phyloP scores from a whole-genome alignment of 1,284 basidiomycete species.

The Ceratobasidium sp. region DNA sequence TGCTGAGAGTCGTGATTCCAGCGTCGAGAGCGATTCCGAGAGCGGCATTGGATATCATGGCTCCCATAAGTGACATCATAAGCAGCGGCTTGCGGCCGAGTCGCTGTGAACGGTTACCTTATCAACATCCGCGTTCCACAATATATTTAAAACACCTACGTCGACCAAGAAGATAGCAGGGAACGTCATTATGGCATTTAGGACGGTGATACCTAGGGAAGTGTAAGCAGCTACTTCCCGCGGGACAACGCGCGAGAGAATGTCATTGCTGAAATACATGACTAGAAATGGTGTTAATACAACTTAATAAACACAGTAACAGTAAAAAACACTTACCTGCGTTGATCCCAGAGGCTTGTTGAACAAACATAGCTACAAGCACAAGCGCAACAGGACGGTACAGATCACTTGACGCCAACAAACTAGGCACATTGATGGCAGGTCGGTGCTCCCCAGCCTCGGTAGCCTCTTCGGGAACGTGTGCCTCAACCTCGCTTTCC shows the following conservation, averaged over 20 bases:
- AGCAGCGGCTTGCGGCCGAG: slow-evolving; percentile 60
- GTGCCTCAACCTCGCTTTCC: slow-evolving; percentile 39
- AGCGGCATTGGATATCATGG: slow-evolving; percentile 73
- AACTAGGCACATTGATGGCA: slow-evolving; percentile 54
- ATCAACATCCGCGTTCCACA: background rate
- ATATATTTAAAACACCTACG: slow-evolving; percentile 60
- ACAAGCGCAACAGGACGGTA: slow-evolving; percentile 77
- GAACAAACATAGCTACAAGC: slow-evolving; percentile 78
- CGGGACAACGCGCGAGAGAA: slow-evolving; percentile 82
- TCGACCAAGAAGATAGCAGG: slow-evolving; percentile 89
- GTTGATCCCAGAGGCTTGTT: slow-evolving; percentile 85
- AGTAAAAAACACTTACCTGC: slow-evolving; percentile 60
- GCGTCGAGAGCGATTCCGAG: slow-evolving; percentile 81
- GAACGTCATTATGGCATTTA: slow-evolving; percentile 85
- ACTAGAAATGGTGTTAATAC: slow-evolving; percentile 64
- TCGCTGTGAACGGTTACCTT: slow-evolving; percentile 50
- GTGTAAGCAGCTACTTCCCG: slow-evolving; percentile 77
- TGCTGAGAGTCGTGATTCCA: slow-evolving; percentile 72
- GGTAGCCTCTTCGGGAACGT: slow-evolving; percentile 20
- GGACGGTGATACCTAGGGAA: slow-evolving; percentile 80
- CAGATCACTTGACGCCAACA: slow-evolving; percentile 67
- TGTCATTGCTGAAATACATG: slow-evolving; percentile 90
- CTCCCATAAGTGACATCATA: slow-evolving; percentile 67
- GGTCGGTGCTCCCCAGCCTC: slow-evolving; percentile 57
- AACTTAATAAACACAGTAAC: slow-evolving; percentile 54